Conservation (phyloP, 2,329 filamentous ascomycete species). For the Penicillium occitanis region DNA sequence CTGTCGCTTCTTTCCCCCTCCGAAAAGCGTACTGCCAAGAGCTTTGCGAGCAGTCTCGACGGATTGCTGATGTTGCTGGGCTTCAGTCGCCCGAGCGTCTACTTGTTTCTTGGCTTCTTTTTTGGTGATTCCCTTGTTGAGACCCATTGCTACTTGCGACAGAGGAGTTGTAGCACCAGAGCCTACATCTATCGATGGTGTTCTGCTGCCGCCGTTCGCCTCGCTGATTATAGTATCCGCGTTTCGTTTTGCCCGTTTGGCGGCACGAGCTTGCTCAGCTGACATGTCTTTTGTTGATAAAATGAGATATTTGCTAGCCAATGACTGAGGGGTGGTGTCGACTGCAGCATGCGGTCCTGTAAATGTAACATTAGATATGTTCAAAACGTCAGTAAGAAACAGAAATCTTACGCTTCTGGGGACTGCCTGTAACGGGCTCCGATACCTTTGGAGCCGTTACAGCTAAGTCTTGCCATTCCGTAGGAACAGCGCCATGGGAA, state of each 20-base stretch:
- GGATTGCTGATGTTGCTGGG: conserved; percentile 74
- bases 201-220: conserved; percentile 45
- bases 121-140: conserved; percentile 72
- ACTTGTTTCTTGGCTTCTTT: conserved; percentile 79
- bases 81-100: conserved; percentile 72
- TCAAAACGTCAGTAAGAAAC: conserved; percentile 12
- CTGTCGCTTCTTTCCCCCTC: conserved; percentile 43
- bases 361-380: conserved; percentile 13
- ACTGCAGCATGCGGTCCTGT: conserved; percentile 40
- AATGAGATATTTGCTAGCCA: conserved; percentile 58
- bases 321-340: conserved; percentile 45
- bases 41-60: conserved; percentile 81
- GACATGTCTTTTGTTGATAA: conserved; percentile 66
- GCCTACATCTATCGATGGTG: conserved; percentile 60
- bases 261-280: conserved; percentile 69
- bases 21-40: conserved; percentile 49
- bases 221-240: conserved; percentile 55
- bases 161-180: conserved; percentile 56
- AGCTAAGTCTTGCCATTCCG: conserved; percentile 73
- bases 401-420: conserved; percentile 41
- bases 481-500: conserved; percentile 75
- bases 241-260: conserved; percentile 65
- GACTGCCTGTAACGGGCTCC: conserved; percentile 30
- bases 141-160: conserved; percentile 47
- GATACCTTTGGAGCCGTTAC: conserved; percentile 34